Conservation (phyloP, 495 filamentous ascomycete species). For the Penicillium verhagenii region DNA sequence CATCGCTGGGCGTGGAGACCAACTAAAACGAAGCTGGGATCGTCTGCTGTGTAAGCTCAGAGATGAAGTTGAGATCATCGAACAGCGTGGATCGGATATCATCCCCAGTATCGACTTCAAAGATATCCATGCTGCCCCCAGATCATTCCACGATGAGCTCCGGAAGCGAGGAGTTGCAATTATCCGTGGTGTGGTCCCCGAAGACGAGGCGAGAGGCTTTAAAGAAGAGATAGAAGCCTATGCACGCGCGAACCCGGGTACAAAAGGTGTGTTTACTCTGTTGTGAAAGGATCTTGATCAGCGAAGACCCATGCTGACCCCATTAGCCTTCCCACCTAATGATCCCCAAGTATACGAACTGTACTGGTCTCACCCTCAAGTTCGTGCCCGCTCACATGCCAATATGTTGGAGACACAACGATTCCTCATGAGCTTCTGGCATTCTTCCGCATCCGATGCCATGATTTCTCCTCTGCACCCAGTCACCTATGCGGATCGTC, state of each 20-base stretch:
- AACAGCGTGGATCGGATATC: conserved; percentile 4
- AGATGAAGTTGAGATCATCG: conserved; percentile 7
- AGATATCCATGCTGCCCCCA: conserved; percentile 5
- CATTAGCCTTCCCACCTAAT: conserved; percentile 23
- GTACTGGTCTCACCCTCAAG: conserved; percentile 72
- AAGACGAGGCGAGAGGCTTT: conserved; percentile 52
- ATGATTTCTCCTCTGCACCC: conserved; percentile 35
- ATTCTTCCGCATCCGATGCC: conserved; percentile 48
- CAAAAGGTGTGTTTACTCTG: conserved; percentile 25
- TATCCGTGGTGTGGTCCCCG: conserved; percentile 56
- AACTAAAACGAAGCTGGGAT: conserved; percentile 13
- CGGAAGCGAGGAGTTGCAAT: conserved; percentile 49
- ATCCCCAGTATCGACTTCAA: conserved; percentile 12
- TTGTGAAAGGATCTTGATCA: background rate
- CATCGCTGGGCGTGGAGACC: conserved; percentile 5
- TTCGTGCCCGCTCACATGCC: conserved; percentile 64
- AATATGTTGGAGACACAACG: conserved; percentile 60
- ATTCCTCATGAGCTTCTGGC: conserved; percentile 61
- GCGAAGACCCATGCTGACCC: conserved; percentile 14
- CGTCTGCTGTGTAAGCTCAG: conserved; percentile 1
- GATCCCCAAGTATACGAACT: conserved; percentile 71
- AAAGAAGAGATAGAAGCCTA: background rate
- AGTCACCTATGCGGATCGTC: conserved; percentile 67
- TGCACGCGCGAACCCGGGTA: conserved; percentile 29
- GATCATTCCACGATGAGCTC: background rate